Evolutionary conservation across 768 basidiomycete genomes (phyloP).

Genomic region (Hydnomerulius pinastri): DNA sequence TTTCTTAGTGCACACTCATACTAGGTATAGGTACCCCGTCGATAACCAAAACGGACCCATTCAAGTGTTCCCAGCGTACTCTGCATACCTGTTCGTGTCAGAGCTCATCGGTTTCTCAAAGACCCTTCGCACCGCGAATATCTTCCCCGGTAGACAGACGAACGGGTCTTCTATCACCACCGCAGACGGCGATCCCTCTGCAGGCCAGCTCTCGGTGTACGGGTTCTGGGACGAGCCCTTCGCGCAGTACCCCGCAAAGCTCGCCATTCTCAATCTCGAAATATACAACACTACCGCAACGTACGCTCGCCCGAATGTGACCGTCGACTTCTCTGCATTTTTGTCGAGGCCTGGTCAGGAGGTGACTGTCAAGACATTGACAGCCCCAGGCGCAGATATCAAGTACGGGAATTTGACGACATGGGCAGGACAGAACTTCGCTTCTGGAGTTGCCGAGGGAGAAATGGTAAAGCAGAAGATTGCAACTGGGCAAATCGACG

Average conservation of each 20-base stretch:
- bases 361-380: constrained; percentile 43
- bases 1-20: neutral
- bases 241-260: constrained; percentile 41
- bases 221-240: constrained; percentile 47
- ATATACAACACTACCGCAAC: constrained; percentile 51
- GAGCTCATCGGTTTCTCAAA: constrained; percentile 49
- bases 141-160: constrained; percentile 51
- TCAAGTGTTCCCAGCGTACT: constrained; percentile 56
- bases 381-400: constrained; percentile 51
- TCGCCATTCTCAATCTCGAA: constrained; percentile 51
- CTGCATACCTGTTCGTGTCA: constrained; percentile 51
- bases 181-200: constrained; percentile 45
- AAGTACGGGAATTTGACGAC: constrained; percentile 44
- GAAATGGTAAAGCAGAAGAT: constrained; percentile 40
- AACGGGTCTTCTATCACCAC: constrained; percentile 57
- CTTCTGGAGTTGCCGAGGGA: constrained; percentile 41
- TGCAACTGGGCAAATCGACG: constrained; percentile 31
- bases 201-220: constrained; percentile 52
- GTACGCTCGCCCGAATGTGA: constrained; percentile 41
- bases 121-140: constrained; percentile 45
- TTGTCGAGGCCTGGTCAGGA: constrained; percentile 25
- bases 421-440: constrained; percentile 53
- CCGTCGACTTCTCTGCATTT: constrained; percentile 49
- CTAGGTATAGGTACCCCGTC: constrained; percentile 44
- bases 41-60: constrained; percentile 49